Evolutionary conservation across 495 filamentous ascomycete species (phyloP).

Genomic region (Penicillium samsonianum): DNA sequence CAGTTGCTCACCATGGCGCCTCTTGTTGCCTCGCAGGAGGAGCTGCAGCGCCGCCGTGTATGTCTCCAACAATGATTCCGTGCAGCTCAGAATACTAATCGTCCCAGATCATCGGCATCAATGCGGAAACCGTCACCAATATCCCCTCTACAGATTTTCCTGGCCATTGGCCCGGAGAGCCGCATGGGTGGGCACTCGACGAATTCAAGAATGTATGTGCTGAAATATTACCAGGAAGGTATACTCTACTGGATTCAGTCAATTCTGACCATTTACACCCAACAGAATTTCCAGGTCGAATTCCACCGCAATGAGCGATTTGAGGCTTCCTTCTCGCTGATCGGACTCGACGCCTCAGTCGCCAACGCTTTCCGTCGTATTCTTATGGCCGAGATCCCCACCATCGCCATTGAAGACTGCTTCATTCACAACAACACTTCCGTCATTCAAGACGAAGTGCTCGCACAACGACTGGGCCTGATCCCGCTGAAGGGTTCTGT

Average conservation of each 20-base stretch:
- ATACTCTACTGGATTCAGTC: not conserved
- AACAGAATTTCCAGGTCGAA: constrained; percentile 66
- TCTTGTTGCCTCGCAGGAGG: constrained; percentile 48
- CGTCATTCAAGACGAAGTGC: constrained; percentile 95
- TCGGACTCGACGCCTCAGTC: constrained; percentile 87
- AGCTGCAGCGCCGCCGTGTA: constrained; percentile 54
- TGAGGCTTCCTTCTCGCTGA: constrained; percentile 83
- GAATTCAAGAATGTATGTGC: constrained; percentile 62
- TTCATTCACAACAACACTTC: constrained; percentile 94
- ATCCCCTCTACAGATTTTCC: constrained; percentile 88
- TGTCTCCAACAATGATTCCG: constrained; percentile 5
- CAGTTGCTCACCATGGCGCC: constrained; percentile 47
- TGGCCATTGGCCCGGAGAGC: constrained; percentile 85
- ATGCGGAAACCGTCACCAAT: constrained; percentile 84
- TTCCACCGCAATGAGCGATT: constrained; percentile 77
- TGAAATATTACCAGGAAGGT: not conserved
- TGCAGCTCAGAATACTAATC: constrained; percentile 18
- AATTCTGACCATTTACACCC: constrained; percentile 17
- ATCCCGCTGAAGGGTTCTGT: constrained; percentile 81
- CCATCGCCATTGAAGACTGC: constrained; percentile 88
- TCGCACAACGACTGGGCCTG: constrained; percentile 83
- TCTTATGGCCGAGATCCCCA: constrained; percentile 91
- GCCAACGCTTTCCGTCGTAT: constrained; percentile 99
- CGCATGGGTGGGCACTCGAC: constrained; percentile 81
- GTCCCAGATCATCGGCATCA: constrained; percentile 76